phyloP scores from a whole-genome alignment of 78 protist species.

The Dictyostelium capitatum region DNA sequence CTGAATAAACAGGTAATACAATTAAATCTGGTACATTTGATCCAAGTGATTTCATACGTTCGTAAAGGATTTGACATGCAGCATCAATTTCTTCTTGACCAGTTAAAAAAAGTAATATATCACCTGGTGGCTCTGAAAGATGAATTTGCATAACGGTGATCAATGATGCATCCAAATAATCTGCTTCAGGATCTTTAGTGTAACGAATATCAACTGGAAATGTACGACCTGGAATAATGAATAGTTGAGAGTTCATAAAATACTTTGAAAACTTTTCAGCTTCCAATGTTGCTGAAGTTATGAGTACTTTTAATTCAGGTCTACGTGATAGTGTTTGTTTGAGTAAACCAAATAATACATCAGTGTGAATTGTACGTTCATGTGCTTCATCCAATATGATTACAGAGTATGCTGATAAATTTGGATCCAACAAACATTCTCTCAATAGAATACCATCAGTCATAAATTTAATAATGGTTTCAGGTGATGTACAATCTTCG shows the following conservation, averaged over 20 bases:
- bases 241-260: constrained; percentile 94
- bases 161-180: constrained; percentile 98
- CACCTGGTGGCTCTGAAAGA: constrained; percentile 98
- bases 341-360: constrained; percentile 98
- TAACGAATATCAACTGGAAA: constrained; percentile 96
- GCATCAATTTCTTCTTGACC: constrained; percentile 99
- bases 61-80: constrained; percentile 96
- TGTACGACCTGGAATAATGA: constrained; percentile 97
- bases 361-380: constrained; percentile 99
- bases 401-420: constrained; percentile 80
- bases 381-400: constrained; percentile 99
- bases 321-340: constrained; percentile 88
- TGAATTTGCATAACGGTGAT: constrained; percentile 98
- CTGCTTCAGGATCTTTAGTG: constrained; percentile 96
- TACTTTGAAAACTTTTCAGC: constrained; percentile 97
- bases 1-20: constrained; percentile 94
- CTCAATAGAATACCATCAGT: constrained; percentile 99
- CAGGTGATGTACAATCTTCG: constrained; percentile 96
- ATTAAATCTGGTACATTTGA: constrained; percentile 92
- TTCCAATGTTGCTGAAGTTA: constrained; percentile 99
- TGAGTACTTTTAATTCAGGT: constrained; percentile 95
- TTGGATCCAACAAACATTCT: constrained; percentile 97
- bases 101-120: constrained; percentile 97
- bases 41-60: constrained; percentile 96
- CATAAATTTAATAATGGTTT: constrained; percentile 99